A percentile compares a stretch with the other conserved stretches of the same genome.
These are phyloP conservation scores for Aspergillaceae sp. DNA, from an alignment of 2,329 filamentous ascomycete species.

Conservation along the genomic window DNA sequence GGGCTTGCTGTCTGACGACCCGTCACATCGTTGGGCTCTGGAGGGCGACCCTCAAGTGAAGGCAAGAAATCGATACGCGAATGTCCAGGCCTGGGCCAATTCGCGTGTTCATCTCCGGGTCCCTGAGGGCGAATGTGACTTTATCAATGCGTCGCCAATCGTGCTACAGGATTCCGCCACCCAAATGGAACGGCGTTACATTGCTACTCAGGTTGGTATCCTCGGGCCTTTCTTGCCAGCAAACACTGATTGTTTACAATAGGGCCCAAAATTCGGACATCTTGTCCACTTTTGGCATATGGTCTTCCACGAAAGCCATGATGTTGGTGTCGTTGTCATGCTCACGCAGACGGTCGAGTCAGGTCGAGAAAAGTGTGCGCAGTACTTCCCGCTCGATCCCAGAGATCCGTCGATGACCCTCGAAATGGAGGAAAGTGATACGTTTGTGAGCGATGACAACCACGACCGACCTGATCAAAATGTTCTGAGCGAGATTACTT, in stretches of 20 bases:
- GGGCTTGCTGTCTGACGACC: slow-evolving; percentile 36
- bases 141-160: slow-evolving; percentile 75
- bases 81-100: slow-evolving; percentile 82
- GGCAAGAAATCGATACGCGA: slow-evolving; percentile 72
- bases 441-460: slow-evolving; percentile 47
- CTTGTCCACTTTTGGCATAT: slow-evolving; percentile 89
- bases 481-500: slow-evolving; percentile 60
- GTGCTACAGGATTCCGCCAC: slow-evolving; percentile 46
- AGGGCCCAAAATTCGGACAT: slow-evolving; percentile 70
- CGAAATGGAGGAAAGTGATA: slow-evolving; percentile 25
- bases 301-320: slow-evolving; percentile 71
- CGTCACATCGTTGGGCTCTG: slow-evolving; percentile 50
- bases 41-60: slow-evolving; percentile 49
- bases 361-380: slow-evolving; percentile 72
- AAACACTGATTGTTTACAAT: slow-evolving; percentile 2
- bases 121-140: slow-evolving; percentile 62
- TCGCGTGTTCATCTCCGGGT: slow-evolving; percentile 78
- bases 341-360: slow-evolving; percentile 80
- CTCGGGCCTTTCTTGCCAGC: neutral
- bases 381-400: slow-evolving; percentile 65
- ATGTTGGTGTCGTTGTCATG: slow-evolving; percentile 82
- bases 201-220: slow-evolving; percentile 66
- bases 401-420: slow-evolving; percentile 44
- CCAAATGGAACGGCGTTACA: slow-evolving; percentile 53
- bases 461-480: slow-evolving; percentile 55